Conservation (phyloP, 768 basidiomycete genomes). For the Tricholoma sp. region DNA sequence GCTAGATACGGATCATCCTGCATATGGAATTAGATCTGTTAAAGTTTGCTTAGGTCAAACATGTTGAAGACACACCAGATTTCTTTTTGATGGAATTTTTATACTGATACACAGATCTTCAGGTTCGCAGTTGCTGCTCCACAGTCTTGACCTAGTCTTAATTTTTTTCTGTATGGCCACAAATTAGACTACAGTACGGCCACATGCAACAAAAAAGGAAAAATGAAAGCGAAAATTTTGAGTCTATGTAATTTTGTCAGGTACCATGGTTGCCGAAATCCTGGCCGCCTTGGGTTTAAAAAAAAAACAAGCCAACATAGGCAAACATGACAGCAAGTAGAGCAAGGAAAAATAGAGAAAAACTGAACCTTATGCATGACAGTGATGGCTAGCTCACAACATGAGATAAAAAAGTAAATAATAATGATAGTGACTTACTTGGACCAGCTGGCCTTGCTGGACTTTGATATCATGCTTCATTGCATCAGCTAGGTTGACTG, state of each 20-base stretch:
- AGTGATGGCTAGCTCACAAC: background rate
- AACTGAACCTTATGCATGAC: background rate
- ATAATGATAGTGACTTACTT: background rate
- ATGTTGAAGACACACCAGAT: background rate
- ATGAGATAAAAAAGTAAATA: background rate
- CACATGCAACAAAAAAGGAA: background rate
- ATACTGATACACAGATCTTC: background rate
- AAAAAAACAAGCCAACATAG: background rate
- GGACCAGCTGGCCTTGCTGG: background rate
- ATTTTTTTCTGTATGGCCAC: background rate
- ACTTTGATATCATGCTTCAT: background rate
- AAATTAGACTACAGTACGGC: background rate
- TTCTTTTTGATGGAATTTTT: background rate
- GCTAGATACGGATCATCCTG: background rate
- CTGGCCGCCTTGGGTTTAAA: background rate
- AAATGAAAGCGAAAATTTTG: background rate
- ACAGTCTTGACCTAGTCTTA: background rate
- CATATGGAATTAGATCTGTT: background rate
- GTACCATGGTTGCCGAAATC: background rate
- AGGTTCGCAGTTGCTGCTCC: background rate
- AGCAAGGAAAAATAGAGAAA: too few species aligned
- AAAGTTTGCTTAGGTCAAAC: background rate
- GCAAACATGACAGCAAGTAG: too few species aligned
- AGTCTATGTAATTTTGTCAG: background rate
- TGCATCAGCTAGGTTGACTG: conserved; percentile 1